These are phyloP conservation scores for Ceratobasidium sp. DNA, from an alignment of 1,284 basidiomycete species.

Conservation along the genomic window DNA sequence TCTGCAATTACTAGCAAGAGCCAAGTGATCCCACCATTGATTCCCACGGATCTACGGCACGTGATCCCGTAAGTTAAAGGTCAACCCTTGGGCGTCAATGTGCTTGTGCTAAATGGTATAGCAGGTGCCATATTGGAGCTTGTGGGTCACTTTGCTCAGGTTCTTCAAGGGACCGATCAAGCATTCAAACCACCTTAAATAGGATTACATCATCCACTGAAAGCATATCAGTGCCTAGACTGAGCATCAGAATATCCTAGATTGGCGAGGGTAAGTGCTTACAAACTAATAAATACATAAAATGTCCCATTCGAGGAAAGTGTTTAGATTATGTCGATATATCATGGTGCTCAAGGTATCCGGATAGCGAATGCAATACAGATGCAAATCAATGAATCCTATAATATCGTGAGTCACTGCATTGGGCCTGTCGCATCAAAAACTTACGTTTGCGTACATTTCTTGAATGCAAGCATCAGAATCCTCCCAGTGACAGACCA, in stretches of 20 bases:
- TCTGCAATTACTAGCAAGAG: not conserved
- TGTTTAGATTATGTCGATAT: not conserved
- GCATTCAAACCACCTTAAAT: not conserved
- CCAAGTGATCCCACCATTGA: conserved; percentile 28
- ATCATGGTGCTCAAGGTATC: conserved; percentile 47
- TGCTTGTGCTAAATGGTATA: no score
- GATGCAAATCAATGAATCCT: conserved; percentile 77
- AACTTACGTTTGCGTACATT: conserved; percentile 67
- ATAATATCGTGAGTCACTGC: conserved; percentile 41
- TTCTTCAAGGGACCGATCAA: conserved; percentile 14
- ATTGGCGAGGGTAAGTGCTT: not conserved
- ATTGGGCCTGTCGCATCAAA: conserved; percentile 24
- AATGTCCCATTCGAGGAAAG: not conserved
- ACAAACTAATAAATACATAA: conserved; percentile 30
- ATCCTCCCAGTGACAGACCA: conserved; percentile 77
- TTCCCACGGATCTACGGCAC: conserved; percentile 36
- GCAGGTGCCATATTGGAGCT: not conserved
- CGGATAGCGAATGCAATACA: conserved; percentile 74
- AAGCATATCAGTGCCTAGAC: conserved; percentile 9
- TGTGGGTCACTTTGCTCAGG: conserved; percentile 2
- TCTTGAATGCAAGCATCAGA: conserved; percentile 71
- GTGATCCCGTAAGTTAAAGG: not conserved
- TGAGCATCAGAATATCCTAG: conserved; percentile 1
- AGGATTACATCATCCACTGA: conserved; percentile 34
- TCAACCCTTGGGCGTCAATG: no score